Evolutionary conservation across 805 yeast species (phyloP), one percentile per base, ranked within the genome.

Genomic region (Zygoascus ofunaensis): DNA sequence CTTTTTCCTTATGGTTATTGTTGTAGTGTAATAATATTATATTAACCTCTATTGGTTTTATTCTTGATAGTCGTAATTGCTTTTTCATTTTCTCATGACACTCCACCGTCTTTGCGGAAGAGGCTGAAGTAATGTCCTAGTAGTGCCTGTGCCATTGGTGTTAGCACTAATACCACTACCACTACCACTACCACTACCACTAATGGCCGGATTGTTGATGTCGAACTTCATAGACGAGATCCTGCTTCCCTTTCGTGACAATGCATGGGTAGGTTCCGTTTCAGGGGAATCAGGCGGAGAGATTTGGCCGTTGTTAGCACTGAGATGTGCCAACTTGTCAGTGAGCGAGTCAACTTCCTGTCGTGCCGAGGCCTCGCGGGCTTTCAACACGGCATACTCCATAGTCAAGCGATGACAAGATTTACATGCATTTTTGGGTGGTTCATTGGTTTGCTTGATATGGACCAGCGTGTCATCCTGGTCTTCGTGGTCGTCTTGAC

Each of bases 311-410:
- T 26, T 7, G 12, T 7, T 26, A 8, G 30, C 12, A 7, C 10
- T 26, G 10, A 37, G 19, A n/a, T 14, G 8, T n/a, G 41, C 41
- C 3, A 55, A 32, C 38, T 45, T 41, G 37, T 49, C 55, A 17
- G 38, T 50, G 17, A 58, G 48, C 37, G 52, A 57, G 30, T 61
- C 63, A 35, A 56, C 42, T 38, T 55, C 57, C 41, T 55, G 56
- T 20, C 57, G 49, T 4, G 62, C 61, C 39, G 50, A 46, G 4
- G 56, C 61, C 41, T 61, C 65, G 34, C 46, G 47, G 2, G 60
- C 49, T 43, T 52, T 56, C 24, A 56, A 53, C 10, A 51, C 39
- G 2, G 58, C 63, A 24, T 60, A 52, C 34, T 60, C 63, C 46
- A 58, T 48, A 34, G 50, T 43, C 5, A 57, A 45, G 5, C 51